Evolutionary conservation across 1,284 basidiomycete species (phyloP), one percentile per base, ranked within the genome.

Genomic region (Caloboletus firmus): DNA sequence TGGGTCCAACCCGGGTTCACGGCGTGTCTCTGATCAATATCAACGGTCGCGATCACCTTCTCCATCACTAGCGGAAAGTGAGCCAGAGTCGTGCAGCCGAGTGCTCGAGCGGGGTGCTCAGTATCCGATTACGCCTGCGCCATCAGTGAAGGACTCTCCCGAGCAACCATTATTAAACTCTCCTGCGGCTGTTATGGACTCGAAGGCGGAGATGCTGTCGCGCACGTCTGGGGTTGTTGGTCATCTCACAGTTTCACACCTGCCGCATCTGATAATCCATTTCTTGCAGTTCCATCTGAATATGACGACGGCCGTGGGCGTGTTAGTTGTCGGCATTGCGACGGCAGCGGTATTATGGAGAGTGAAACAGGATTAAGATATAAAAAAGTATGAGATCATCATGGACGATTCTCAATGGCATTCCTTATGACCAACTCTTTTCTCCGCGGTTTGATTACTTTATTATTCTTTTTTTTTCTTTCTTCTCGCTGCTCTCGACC

Each of bases 281-380:
- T 56, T 60, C 55, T 68, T 68, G 37, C 66, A 69, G 67, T 51
- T 59, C 15, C 59, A 66, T 18, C 12, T 68, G 26, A 62, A 62
- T 54, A 65, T 78, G 54, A 64, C 66, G 57, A 76, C 82, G 6
- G 82, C 80, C 4, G 68, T 84, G 4, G 85, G 85, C 6, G 79
- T 86, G 5, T 63, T 87, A 12, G 75, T 87, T 1, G 67, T 87
- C 31, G 75, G 80, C 48, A 79, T 83, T 5, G 83, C 82, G 9
- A 83, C 84, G 4, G 84, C 79, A n/a, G 85, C 84, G 4, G 85
- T 87, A 40, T 70, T 84, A 62, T 87, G 83, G 82, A 76, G 82
- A 54, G 81, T 85, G n/a, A 83, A 81, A 64, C 72, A 76, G 26
- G 76, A 77, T 49, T 73, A 65, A 49, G 58, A 47, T 26, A 18